Evolutionary conservation across 495 filamentous ascomycete species (phyloP).

Genomic region (Aspergillus sparsus): DNA sequence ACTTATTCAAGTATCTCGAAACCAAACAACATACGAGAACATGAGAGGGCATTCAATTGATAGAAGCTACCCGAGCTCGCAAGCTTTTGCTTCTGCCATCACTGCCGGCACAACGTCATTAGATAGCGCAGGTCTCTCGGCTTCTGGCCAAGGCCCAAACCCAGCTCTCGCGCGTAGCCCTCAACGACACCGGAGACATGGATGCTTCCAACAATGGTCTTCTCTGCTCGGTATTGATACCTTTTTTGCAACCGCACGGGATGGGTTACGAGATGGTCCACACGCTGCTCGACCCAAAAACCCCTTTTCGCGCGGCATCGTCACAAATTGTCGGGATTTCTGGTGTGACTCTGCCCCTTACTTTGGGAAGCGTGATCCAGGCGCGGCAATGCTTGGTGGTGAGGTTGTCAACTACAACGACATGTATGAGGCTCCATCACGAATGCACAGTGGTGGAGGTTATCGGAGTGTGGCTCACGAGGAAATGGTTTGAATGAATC

Average conservation of each 20-base stretch:
- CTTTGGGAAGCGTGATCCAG: slow-evolving; percentile 72
- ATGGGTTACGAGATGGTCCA: slow-evolving; percentile 58
- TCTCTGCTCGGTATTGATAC: slow-evolving; percentile 86
- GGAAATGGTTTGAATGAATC: slow-evolving; percentile 20
- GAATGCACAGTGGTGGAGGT: slow-evolving; percentile 54
- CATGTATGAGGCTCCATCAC: slow-evolving; percentile 81
- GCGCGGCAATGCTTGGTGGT: slow-evolving; percentile 74
- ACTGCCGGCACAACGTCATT: slow-evolving; percentile 67
- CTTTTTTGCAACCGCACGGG: slow-evolving; percentile 79
- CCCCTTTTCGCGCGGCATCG: slow-evolving; percentile 77
- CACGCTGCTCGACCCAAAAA: slow-evolving; percentile 61
- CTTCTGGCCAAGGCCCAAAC: slow-evolving; percentile 52
- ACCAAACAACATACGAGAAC: slow-evolving; percentile 93
- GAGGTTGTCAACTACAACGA: slow-evolving; percentile 79
- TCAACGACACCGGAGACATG: slow-evolving; percentile 49
- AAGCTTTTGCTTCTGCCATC: slow-evolving; percentile 73
- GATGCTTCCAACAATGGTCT: slow-evolving; percentile 76
- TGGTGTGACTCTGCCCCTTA: slow-evolving; percentile 88
- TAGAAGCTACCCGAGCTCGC: slow-evolving; percentile 57
- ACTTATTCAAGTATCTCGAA: slow-evolving; percentile 83
- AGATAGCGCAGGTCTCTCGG: slow-evolving; percentile 69
- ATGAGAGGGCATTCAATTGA: slow-evolving; percentile 69
- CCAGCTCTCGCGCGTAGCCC: slow-evolving; percentile 41
- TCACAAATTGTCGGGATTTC: slow-evolving; percentile 93
- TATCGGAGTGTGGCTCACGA: slow-evolving; percentile 48